Evolutionary conservation across 345 rosid genomes (phyloP).

Genomic region (rapeseed (Brassica napus)): Da-Ae NC_063440.1:19489001-19489500

Average conservation of each 20-base stretch:
- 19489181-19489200: conserved; percentile 6
- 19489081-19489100: conserved; percentile 19
- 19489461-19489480: too few species aligned
- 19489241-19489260: conserved; percentile 10
- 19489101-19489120: conserved; percentile 24
- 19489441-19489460: too few species aligned
- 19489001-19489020: not conserved
- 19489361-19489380: too few species aligned
- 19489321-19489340: too few species aligned
- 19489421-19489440: too few species aligned
- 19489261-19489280: conserved; percentile 2
- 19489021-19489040: conserved; percentile 30
- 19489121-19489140: not conserved
- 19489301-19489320: not conserved
- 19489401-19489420: too few species aligned
- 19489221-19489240: conserved; percentile 43
- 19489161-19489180: not conserved
- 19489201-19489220: conserved; percentile 25
- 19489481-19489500: too few species aligned
- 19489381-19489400: too few species aligned
- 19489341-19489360: too few species aligned
- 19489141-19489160: conserved; percentile 23
- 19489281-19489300: not conserved
- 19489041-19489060: conserved; percentile 37
- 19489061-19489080: conserved; percentile 31